Conservation (phyloP, 306 rosid genomes). For the Cucumis cinereus region DNA sequence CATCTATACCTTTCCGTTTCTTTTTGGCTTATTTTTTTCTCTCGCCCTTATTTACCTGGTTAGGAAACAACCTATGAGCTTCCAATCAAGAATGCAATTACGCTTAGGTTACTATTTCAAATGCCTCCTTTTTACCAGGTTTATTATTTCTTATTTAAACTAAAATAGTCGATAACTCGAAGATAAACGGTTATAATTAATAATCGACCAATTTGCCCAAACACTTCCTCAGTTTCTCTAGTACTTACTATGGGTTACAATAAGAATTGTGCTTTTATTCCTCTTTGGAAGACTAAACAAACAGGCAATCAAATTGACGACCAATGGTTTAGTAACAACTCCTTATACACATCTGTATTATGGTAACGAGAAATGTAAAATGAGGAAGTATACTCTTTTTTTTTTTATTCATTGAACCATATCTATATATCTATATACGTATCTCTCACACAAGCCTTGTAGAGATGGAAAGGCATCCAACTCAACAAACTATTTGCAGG, state of each 20-base stretch:
- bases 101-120: too few species aligned
- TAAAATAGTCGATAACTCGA: too few species aligned
- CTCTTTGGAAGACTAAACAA: background rate
- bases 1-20: too few species aligned
- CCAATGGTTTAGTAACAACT: background rate
- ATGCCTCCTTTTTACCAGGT: too few species aligned
- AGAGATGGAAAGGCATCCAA: background rate
- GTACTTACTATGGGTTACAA: background rate
- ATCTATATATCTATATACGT: background rate
- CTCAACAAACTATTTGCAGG: slow-evolving; percentile 35
- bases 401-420: background rate
- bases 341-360: background rate
- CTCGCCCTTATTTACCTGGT: too few species aligned
- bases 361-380: background rate
- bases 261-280: background rate
- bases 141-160: too few species aligned
- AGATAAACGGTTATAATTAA: too few species aligned
- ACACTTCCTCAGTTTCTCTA: background rate
- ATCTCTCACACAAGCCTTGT: background rate
- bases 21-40: too few species aligned
- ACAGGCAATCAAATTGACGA: too few species aligned
- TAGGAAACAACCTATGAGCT: too few species aligned
- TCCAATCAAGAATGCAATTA: too few species aligned
- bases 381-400: background rate
- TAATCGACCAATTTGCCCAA: too few species aligned